phyloP scores from a whole-genome alignment of 495 filamentous ascomycete species.

The Penicillium diatomitis region DNA sequence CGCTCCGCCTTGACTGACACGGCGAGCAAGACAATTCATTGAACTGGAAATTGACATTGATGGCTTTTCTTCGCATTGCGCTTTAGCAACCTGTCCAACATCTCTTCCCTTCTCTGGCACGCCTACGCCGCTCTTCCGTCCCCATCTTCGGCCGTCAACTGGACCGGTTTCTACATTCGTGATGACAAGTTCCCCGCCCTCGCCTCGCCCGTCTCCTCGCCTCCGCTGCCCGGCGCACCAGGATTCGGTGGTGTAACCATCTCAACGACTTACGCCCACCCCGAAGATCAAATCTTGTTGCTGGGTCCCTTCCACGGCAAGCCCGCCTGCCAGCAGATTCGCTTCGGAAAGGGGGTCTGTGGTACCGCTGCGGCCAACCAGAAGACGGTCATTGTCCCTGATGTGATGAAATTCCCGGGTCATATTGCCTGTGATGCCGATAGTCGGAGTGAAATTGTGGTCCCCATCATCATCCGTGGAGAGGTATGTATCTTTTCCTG shows the following conservation, averaged over 20 bases:
- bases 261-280: constrained; percentile 17
- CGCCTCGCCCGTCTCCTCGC: constrained; percentile 19
- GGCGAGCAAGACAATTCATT: not conserved
- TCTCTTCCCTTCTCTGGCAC: constrained; percentile 80
- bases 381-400: constrained; percentile 60
- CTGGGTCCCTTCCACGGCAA: constrained; percentile 86
- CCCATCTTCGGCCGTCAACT: constrained; percentile 69
- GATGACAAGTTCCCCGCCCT: constrained; percentile 46
- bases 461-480: constrained; percentile 57
- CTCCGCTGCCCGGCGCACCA: constrained; percentile 9
- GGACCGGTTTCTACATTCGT: constrained; percentile 86
- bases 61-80: too few relatives aligned
- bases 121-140: constrained; percentile 68
- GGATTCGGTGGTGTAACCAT: constrained; percentile 10
- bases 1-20: not conserved
- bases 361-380: constrained; percentile 60
- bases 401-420: constrained; percentile 71
- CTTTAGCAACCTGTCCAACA: constrained; percentile 72
- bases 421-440: constrained; percentile 88
- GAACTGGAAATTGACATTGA: not conserved
- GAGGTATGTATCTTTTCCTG: constrained; percentile 36
- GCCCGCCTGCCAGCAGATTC: constrained; percentile 79
- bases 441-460: constrained; percentile 82
- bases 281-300: constrained; percentile 43
- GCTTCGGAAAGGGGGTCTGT: constrained; percentile 74